Base-by-base conservation (phyloP, 2,329 filamentous ascomycete species). In the Ciborinia camelliae region DNA sequence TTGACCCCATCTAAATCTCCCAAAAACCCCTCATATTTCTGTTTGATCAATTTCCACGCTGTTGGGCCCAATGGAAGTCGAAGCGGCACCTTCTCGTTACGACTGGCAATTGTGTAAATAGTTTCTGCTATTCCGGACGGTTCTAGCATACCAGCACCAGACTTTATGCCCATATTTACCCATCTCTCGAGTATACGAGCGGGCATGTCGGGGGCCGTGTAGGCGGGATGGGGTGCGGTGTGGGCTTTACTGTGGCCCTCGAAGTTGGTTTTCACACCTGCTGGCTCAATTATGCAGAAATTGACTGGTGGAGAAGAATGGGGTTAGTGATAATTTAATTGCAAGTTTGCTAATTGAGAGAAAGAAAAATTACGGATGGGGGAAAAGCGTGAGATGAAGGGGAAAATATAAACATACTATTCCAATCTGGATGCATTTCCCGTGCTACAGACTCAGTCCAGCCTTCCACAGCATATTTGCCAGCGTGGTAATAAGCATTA, bases 381-480 rank as follows among this genome's bases (percentile, higher is more conserved):
- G 4, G n/a, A 4, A 18, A 48, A 23, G 15, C 2, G 8, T 12
- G 10, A 26, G 9, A 67, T 65, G 63, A 58, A n/a, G 12, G 4
- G 4, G 54, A 5, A 5, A 23, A 18, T 7, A 15, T 15, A 43
- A 18, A 47, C 41, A 23, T 35, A 72, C 71, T 78, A 0, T 78
- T 78, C 3, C 80, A 74, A 1, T 77, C 76, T 0, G 75, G 75
- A 54, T 70, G 52, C 6, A 79, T 67, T 35, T 81, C 79, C 12
- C 72, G 64, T 0, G 75, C 68, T 0, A 81, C 69, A 6, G 72
- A 74, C 2, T 77, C 75, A 0, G 77, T 75, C 60, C 77, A 79
- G 0, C 78, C 76, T 3, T 74, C 75, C 2, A 80, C 71, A 0
- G 78, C 79, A 73, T 77, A 79, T 65, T 80, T 80, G 30, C 77